Evolutionary conservation across 2,329 filamentous ascomycete species (phyloP), one percentile per base, ranked within the genome.

Genomic region (Sclerotinia subarctica): DNA sequence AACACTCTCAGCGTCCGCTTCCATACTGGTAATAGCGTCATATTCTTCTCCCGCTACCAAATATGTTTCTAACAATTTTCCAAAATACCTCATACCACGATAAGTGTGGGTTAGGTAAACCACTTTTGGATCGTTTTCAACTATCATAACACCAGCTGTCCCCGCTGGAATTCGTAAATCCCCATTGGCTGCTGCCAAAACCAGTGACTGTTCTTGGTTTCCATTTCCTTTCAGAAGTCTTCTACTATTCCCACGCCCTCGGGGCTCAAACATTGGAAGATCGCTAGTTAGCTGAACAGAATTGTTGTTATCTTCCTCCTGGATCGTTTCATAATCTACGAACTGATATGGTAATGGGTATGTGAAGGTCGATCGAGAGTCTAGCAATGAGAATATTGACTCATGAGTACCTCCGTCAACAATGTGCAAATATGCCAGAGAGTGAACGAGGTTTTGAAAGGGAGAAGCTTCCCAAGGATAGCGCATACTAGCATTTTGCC

Each of bases 391-490:
- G 56, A 81, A 80, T 11, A 79, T 76, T 29, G 74, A 74, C 10
- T 78, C 78, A 17, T 77, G 73, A n/a, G 78, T 76, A 21, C 77
- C 75, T 24, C 78, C 76, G 13, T 78, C 74, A 15, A 64, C 65
- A 63, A 70, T 69, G 72, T 73, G 82, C 78, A 75, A 84, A 70
- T 70, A 87, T 80, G 84, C 85, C 21, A 96, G 80, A 51, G 85
- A 86, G 67, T 88, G 88, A 76, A 88, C 90, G 51, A 96, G 81
- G 65, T 85, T 87, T 69, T 96, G 80, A 74, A 97, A 92, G 0
- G 94, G 93, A 3, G 88, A 79, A 58, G 92, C 89, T 79, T 97
- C 94, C 78, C 92, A 94, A 0, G 94, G 94, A 76, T 93, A 97
- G 67, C 94, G 88, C 69, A 86, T 85, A 54, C 90, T 84, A 8